A percentile compares a stretch with the other conserved stretches of the same genome.
phyloP scores from a whole-genome alignment of 2,329 filamentous ascomycete species.

The Metarhizium humberi region DNA sequence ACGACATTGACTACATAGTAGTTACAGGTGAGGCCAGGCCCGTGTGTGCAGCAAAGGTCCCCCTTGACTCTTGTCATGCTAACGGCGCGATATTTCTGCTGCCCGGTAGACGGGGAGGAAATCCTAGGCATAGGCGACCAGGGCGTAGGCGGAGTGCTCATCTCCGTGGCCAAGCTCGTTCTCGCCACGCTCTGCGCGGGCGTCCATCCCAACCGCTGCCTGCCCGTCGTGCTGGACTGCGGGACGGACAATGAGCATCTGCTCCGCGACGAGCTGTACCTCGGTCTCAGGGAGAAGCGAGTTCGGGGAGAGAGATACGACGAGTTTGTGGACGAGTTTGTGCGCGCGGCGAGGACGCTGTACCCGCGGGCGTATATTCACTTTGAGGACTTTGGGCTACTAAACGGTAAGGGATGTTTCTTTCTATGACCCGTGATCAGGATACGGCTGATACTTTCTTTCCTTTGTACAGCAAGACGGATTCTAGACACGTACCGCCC shows the following conservation, averaged over 20 bases:
- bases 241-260: constrained; percentile 74
- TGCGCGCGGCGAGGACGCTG: constrained; percentile 54
- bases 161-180: constrained; percentile 74
- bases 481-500: constrained; percentile 69
- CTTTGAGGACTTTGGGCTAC: constrained; percentile 80
- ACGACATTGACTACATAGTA: constrained; percentile 82
- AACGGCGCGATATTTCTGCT: background rate
- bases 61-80: background rate
- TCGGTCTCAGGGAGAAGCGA: constrained; percentile 61
- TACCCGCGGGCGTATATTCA: constrained; percentile 80
- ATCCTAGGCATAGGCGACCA: constrained; percentile 88
- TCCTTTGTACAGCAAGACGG: constrained; percentile 43
- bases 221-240: constrained; percentile 77
- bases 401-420: constrained; percentile 43
- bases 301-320: constrained; percentile 66
- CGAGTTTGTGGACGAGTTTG: constrained; percentile 65
- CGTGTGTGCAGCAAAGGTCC: background rate
- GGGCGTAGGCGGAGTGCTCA: constrained; percentile 75
- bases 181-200: constrained; percentile 82
- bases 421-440: background rate
- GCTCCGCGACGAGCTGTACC: constrained; percentile 67
- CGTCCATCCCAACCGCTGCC: constrained; percentile 66
- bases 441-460: background rate
- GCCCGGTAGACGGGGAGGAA: constrained; percentile 44
- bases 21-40: constrained; percentile 55